Evolutionary conservation across 2,329 filamentous ascomycete genomes (phyloP), one percentile per base, ranked within the genome.

Genomic region (Fusarium falciforme): DNA sequence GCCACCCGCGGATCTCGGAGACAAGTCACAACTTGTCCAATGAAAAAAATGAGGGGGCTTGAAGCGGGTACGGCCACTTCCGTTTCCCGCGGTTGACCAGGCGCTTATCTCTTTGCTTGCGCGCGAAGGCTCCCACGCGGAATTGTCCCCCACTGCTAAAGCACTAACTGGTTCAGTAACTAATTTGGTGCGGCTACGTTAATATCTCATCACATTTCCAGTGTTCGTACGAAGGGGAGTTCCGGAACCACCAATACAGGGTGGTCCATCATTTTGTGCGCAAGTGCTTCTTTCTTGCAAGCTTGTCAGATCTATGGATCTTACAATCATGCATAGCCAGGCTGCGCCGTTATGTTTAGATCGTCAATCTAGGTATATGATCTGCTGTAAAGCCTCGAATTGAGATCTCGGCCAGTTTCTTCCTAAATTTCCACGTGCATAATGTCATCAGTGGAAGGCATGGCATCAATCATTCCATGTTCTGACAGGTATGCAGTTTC

Each of bases 271-370:
- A 22, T 42, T 42, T 11, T 14, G 7, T 16, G 20, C 6, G 2
- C 20, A 44, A 3, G 40, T 44, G 4, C 9, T 8, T 44, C 4
- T 9, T 44, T 44, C 20, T 44, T 16, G 4, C 4, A 44, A 16
- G 3, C 20, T 5, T 6, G 4, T 16, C 7, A 22, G 1, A 22
- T 14, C 11, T 22, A 2, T 8, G 3, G 4, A 8, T 42, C 2
- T 44, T 20, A 11, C 3, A 0, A 14, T 44, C 3, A 8, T 12
- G n/a, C n/a, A 6, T 42, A 22, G 40, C 12, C 6, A 22, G 12
- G 12, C 40, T 44, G 16, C 20, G 6, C 20, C 12, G 6, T 44
- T 5, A 4, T 14, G 20, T 44, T 16, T 40, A 5, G 11, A 5
- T 44, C 20, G 40, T 44, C 20, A 1, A 9, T 9, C 6, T 25